Conservation (phyloP, 768 basidiomycete species). For the Thelephora aurantiotincta region DNA sequence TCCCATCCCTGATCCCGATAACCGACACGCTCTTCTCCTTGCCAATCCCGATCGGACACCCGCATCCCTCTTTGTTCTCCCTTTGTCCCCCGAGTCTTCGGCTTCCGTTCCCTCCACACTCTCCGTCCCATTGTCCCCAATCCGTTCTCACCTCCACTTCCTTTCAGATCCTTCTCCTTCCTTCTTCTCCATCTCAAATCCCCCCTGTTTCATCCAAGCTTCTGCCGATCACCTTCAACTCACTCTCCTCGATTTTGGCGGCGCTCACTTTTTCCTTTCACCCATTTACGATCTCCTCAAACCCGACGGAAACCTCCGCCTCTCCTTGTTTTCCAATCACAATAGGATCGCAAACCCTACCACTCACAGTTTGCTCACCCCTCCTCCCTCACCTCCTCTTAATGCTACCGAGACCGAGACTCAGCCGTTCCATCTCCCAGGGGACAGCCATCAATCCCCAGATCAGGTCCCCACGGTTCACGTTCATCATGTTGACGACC, state of each 20-base stretch:
- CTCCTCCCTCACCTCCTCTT: constrained; percentile 1
- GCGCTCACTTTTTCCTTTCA: neutral
- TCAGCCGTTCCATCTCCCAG: neutral
- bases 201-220: neutral
- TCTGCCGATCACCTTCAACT: neutral
- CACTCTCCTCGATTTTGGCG: neutral
- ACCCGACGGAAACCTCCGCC: neutral
- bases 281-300: neutral
- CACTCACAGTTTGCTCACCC: constrained; percentile 1
- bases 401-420: neutral
- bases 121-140: neutral
- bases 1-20: neutral
- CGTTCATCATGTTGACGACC: no score
- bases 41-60: neutral
- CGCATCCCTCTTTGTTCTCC: neutral
- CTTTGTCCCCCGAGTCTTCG: neutral
- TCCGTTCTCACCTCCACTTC: neutral
- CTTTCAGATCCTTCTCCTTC: neutral
- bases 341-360: neutral
- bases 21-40: neutral
- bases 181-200: neutral
- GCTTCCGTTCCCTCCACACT: neutral
- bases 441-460: neutral
- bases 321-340: neutral
- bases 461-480: neutral